Evolutionary conservation across 345 rosid genomes (phyloP).

Genomic region (Gynandropsis gynandra): DNA sequence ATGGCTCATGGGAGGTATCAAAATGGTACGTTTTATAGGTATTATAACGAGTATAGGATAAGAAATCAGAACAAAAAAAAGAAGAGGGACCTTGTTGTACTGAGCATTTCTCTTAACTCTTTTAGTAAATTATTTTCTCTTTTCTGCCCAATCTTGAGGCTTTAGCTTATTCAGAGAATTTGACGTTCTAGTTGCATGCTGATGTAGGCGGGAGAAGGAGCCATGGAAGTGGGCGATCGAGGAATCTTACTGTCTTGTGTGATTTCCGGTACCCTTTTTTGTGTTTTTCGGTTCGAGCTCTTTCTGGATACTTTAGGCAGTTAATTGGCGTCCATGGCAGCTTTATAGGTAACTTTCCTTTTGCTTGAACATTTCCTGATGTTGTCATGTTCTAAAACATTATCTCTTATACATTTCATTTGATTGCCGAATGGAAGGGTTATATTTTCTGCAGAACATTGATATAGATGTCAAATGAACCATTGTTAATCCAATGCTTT

Average conservation of each 20-base stretch:
- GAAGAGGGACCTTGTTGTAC: too few species aligned
- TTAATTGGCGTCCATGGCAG: too few species aligned
- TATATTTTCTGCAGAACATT: too few species aligned
- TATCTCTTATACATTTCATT: not conserved
- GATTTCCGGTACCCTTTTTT: slow-evolving; percentile 82
- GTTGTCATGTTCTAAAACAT: slow-evolving; percentile 1
- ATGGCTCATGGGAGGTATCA: too few species aligned
- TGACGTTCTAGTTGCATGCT: slow-evolving; percentile 26
- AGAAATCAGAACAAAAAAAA: slow-evolving; percentile 26
- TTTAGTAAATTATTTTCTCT: too few species aligned
- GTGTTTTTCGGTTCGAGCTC: slow-evolving; percentile 66
- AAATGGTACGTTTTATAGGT: too few species aligned
- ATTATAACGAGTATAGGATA: too few species aligned
- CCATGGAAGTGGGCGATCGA: slow-evolving; percentile 79
- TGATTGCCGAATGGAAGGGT: too few species aligned
- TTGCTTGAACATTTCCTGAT: not conserved
- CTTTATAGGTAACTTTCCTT: slow-evolving; percentile 60
- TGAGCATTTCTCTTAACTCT: too few species aligned
- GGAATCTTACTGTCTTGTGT: slow-evolving; percentile 60
- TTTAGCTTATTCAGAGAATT: slow-evolving; percentile 8
- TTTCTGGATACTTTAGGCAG: too few species aligned
- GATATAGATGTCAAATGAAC: too few species aligned
- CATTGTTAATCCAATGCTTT: slow-evolving; percentile 8
- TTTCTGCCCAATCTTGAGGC: slow-evolving; percentile 2
- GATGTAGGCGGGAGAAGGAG: slow-evolving; percentile 44